Percentiles rank a stretch among this genome's conserved stretches.
phyloP scores from a whole-genome alignment of 2,329 filamentous ascomycete genomes.

The Neofusicoccum umdonicola region DNA sequence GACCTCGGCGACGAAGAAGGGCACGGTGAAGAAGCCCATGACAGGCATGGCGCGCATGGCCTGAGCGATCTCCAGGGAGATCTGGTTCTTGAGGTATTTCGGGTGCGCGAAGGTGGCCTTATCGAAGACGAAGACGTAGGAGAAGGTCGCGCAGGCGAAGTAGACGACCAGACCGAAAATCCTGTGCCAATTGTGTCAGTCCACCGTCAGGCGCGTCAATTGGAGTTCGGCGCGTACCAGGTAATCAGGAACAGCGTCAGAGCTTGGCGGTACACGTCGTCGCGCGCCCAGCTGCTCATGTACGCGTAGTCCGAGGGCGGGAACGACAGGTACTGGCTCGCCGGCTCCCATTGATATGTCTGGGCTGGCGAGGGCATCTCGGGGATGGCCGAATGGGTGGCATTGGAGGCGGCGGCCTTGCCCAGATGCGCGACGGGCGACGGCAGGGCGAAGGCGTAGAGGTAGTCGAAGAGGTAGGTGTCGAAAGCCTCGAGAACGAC shows the following conservation, averaged over 20 bases:
- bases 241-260: slow-evolving; percentile 79
- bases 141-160: slow-evolving; percentile 78
- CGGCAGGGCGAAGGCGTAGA: slow-evolving; percentile 73
- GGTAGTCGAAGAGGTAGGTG: slow-evolving; percentile 74
- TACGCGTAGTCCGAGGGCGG: slow-evolving; percentile 75
- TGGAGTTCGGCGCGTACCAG: slow-evolving; percentile 57
- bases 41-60: slow-evolving; percentile 72
- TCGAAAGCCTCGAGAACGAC: slow-evolving; percentile 84
- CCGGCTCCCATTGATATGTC: slow-evolving; percentile 67
- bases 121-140: slow-evolving; percentile 88
- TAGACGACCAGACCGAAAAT: slow-evolving; percentile 82
- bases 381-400: slow-evolving; percentile 51
- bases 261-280: slow-evolving; percentile 73
- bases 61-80: slow-evolving; percentile 80
- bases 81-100: slow-evolving; percentile 93
- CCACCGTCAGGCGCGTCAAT: not conserved
- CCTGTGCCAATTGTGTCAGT: slow-evolving; percentile 50
- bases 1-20: slow-evolving; percentile 79
- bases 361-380: slow-evolving; percentile 39
- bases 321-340: slow-evolving; percentile 67
- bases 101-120: slow-evolving; percentile 85
- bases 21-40: slow-evolving; percentile 79
- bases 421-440: slow-evolving; percentile 42
- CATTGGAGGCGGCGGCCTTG: slow-evolving; percentile 43
- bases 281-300: slow-evolving; percentile 71